Percentiles rank a stretch among this genome's conserved stretches.
These are phyloP conservation scores for Trichomonascus vanleenenianus DNA, from an alignment of 805 yeast genomes.

Conservation along the genomic window DNA sequence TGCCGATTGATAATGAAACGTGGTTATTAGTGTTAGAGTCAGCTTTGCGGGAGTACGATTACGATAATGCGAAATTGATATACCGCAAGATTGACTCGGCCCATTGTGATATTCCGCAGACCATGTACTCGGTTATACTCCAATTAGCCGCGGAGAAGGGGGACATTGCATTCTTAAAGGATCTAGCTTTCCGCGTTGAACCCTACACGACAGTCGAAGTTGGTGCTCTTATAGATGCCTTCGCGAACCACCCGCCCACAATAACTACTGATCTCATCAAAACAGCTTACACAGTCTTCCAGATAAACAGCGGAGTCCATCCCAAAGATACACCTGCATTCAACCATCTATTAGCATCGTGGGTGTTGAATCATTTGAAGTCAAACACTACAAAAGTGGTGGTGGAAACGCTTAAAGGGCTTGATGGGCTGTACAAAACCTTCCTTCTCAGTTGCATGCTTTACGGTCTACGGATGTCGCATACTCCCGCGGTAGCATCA, in stretches of 20 bases:
- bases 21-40: background rate
- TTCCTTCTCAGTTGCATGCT: slow-evolving; percentile 8
- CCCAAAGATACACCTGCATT: too few relatives aligned
- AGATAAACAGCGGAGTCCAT: too few relatives aligned
- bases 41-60: background rate
- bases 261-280: too few relatives aligned
- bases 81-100: background rate
- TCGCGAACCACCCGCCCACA: too few relatives aligned
- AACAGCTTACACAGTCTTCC: too few relatives aligned
- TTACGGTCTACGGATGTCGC: slow-evolving; percentile 1
- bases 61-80: background rate
- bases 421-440: slow-evolving; percentile 1
- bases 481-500: slow-evolving; percentile 4
- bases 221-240: too few relatives aligned
- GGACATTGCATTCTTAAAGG: background rate
- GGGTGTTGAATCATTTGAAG: too few relatives aligned
- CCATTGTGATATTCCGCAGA: background rate
- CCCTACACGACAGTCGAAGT: too few relatives aligned
- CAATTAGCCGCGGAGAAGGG: background rate
- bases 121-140: background rate
- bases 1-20: too few relatives aligned
- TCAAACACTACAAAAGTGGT: too few relatives aligned
- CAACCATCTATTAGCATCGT: too few relatives aligned
- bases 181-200: background rate
- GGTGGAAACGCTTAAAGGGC: too few relatives aligned